These are phyloP conservation scores for Oryza longistaminata DNA, from an alignment of 176 grass and related monocot genomes.

Conservation along the genomic window DNA sequence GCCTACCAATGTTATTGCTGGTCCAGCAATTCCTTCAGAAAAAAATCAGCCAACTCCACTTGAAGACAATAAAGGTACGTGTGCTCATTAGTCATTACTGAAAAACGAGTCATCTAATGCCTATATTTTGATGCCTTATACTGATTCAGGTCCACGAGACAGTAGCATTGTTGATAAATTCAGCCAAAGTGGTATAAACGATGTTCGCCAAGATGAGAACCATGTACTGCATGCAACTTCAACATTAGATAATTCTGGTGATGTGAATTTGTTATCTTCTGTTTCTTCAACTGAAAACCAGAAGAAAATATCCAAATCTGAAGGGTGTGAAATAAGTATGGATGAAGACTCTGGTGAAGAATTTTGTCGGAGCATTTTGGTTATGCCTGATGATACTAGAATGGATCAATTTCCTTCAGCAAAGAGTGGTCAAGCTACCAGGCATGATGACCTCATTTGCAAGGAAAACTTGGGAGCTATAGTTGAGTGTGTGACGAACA, in stretches of 20 bases:
- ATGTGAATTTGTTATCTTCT: not conserved
- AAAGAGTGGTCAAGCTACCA: not conserved
- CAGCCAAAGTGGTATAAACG: not conserved
- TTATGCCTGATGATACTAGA: not conserved
- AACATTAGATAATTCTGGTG: not conserved
- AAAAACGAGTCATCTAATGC: not conserved
- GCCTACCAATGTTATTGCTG: not conserved
- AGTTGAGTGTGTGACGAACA: not conserved
- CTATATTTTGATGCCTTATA: not conserved
- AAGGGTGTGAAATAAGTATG: not conserved
- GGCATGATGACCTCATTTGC: not conserved
- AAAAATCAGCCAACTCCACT: not conserved
- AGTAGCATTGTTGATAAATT: not conserved
- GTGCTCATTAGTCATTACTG: not conserved
- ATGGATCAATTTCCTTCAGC: not conserved
- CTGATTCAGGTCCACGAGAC: slow-evolving; percentile 27
- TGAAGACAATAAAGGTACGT: slow-evolving; percentile 23
- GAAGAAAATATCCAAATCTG: not conserved
- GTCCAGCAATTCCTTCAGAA: not conserved
- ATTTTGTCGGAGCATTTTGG: not conserved
- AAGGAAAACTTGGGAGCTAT: not conserved
- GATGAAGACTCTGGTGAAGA: slow-evolving; percentile 7
- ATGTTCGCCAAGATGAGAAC: not conserved
- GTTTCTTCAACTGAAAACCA: not conserved
- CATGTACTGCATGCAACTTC: not conserved